Evolutionary conservation across 176 grass and related monocot genomes (phyloP), one percentile per base, ranked within the genome.

Genomic region (Dendrocalamus sinicus): DNA sequence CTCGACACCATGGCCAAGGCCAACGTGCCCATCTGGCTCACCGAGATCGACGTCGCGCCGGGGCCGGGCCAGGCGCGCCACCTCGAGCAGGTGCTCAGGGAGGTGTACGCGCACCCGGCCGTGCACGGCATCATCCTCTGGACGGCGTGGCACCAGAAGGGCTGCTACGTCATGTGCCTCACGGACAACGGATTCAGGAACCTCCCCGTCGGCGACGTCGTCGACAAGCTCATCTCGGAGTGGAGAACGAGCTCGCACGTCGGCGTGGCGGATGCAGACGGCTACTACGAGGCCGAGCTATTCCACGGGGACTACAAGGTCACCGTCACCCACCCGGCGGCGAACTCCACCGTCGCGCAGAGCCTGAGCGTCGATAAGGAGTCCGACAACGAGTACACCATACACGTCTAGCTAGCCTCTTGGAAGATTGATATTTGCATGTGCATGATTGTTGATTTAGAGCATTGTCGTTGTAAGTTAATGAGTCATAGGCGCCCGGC

Each of bases 91-190:
- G 88, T 99, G 47, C 77, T 96, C 39, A 84, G 93, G 80, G 96
- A 99, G 77, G 96, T 86, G 67, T 99, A 94, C 84, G 30, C 96
- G 35, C 96, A 99, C 84, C 96, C 96, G 8, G 91, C 96, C 6
- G 96, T 99, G 50, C 70, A 96, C 70, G 96, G 93, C 43, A 94
- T 99, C 35, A 85, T 99, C 14, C 88, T 96, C 14, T 99, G 96
- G 96, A 71, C 88, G 55, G 92, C 89, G 84, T 94, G 96, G 96
- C 85, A 69, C 17, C 79, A 82, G 2, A 4, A 88, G 15, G 90
- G 93, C 0, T 99, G 96, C 60, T 89, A 94, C 82, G 86, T 86
- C 53, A 96, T 99, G 96, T 99, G 96, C 80, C 88, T 99, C 74
- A 96, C 96, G 0, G 89, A 99, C 78, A 91, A 94, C 86, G 67